A percentile compares a stretch with the other conserved stretches of the same genome.
Evolutionary conservation across 1,139 yeast species (phyloP).

Genomic region (Zygoascus hellenicus): DNA sequence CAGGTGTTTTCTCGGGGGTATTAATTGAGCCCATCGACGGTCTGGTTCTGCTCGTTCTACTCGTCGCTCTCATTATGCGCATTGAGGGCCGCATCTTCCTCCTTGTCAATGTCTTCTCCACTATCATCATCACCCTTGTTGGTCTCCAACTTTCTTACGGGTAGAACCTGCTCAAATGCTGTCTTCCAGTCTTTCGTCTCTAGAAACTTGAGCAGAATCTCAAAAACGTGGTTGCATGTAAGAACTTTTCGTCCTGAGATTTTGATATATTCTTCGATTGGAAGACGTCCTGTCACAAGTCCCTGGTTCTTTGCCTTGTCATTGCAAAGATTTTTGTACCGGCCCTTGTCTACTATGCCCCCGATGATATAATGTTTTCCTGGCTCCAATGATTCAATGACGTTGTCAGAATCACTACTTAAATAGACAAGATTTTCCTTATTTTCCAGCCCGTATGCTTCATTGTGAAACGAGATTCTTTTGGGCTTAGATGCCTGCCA

Average conservation of each 20-base stretch:
- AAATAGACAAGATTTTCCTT: slow-evolving; percentile 55
- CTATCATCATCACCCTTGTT: slow-evolving; percentile 10
- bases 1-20: no score
- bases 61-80: slow-evolving; percentile 9
- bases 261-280: slow-evolving; percentile 79
- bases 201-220: slow-evolving; percentile 73
- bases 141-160: slow-evolving; percentile 58
- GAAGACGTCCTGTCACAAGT: slow-evolving; percentile 69
- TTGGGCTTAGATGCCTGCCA: slow-evolving; percentile 56
- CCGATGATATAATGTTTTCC: slow-evolving; percentile 81
- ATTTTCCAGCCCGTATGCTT: slow-evolving; percentile 38
- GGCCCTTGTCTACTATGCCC: slow-evolving; percentile 93
- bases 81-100: slow-evolving; percentile 2
- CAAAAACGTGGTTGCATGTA: slow-evolving; percentile 93
- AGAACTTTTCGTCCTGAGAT: slow-evolving; percentile 81
- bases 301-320: slow-evolving; percentile 75
- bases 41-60: neutral
- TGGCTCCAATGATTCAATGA: slow-evolving; percentile 53
- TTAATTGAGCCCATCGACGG: neutral
- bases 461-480: slow-evolving; percentile 38
- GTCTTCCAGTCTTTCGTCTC: slow-evolving; percentile 75
- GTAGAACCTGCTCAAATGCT: slow-evolving; percentile 81
- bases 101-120: slow-evolving; percentile 8
- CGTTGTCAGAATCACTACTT: slow-evolving; percentile 81
- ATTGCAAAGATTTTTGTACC: slow-evolving; percentile 77